phyloP scores from a whole-genome alignment of 2,329 filamentous ascomycete genomes.

The Fusarium liriodendri region DNA sequence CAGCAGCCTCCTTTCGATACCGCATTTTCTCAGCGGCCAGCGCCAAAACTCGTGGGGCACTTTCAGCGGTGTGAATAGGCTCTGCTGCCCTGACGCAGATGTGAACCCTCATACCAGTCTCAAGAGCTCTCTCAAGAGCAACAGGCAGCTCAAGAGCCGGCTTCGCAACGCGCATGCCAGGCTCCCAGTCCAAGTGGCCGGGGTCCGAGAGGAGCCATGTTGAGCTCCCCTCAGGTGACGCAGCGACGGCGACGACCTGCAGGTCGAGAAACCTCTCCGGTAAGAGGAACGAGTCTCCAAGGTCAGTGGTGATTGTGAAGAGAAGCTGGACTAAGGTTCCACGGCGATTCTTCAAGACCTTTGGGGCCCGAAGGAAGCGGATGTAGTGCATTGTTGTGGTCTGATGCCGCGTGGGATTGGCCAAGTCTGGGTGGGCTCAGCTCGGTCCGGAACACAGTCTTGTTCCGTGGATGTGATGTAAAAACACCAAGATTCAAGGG shows the following conservation, averaged over 20 bases:
- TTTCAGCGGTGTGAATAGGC: constrained; percentile 41
- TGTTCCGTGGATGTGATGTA: not conserved
- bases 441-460: not conserved
- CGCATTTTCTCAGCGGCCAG: constrained; percentile 31
- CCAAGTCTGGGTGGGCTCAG: not conserved
- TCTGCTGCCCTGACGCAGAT: constrained; percentile 45
- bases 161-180: constrained; percentile 56
- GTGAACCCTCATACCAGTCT: constrained; percentile 40
- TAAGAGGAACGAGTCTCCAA: constrained; percentile 66
- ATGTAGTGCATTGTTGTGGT: constrained; percentile 65
- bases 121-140: constrained; percentile 41
- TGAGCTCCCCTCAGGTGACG: constrained; percentile 30
- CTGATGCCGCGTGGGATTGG: not conserved
- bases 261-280: constrained; percentile 59
- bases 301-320: constrained; percentile 67
- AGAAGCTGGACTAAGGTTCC: constrained; percentile 55
- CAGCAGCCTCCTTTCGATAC: constrained; percentile 27
- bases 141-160: constrained; percentile 44
- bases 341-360: constrained; percentile 45
- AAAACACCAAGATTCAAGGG: not conserved
- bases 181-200: constrained; percentile 45
- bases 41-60: constrained; percentile 42
- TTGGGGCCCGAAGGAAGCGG: constrained; percentile 62
- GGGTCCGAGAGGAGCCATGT: constrained; percentile 42
- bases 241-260: constrained; percentile 48